These are phyloP conservation scores for Aspergillus saccharolyticus DNA, from an alignment of 495 filamentous ascomycete species.

Conservation along the genomic window DNA sequence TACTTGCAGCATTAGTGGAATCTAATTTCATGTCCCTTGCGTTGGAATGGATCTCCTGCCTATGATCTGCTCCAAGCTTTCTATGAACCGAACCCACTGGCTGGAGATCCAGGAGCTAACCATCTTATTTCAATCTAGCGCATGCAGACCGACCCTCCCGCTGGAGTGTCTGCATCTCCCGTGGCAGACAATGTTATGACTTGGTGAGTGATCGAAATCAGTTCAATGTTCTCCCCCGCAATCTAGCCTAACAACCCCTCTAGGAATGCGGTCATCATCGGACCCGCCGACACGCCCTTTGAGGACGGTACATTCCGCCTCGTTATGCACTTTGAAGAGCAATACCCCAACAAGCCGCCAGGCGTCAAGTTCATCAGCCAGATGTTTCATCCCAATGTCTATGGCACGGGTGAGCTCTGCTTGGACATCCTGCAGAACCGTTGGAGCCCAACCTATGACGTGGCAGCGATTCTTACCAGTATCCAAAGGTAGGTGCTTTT, in stretches of 20 bases:
- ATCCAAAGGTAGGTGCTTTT: conserved; percentile 74
- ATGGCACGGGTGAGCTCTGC: conserved; percentile 93
- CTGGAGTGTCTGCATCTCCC: conserved; percentile 93
- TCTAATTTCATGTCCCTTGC: not conserved
- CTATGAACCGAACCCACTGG: not conserved
- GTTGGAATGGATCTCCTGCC: not conserved
- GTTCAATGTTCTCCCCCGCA: not conserved
- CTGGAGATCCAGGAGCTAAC: conserved; percentile 15
- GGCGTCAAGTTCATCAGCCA: conserved; percentile 97
- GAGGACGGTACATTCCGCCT: conserved; percentile 97
- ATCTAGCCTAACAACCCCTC: conserved; percentile 2
- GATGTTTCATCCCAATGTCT: conserved; percentile 99
- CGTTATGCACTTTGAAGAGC: conserved; percentile 98
- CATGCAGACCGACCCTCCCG: conserved; percentile 98
- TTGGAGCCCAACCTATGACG: conserved; percentile 98
- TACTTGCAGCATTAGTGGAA: not conserved
- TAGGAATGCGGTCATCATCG: conserved; percentile 99
- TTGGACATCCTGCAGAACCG: conserved; percentile 96
- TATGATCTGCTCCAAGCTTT: not conserved
- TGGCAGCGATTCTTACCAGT: conserved; percentile 92
- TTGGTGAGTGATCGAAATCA: conserved; percentile 56
- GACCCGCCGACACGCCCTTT: conserved; percentile 94
- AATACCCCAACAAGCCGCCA: conserved; percentile 96
- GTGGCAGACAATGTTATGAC: conserved; percentile 99
- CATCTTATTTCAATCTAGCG: conserved; percentile 51